Base-by-base conservation (phyloP, 2,329 filamentous ascomycete species). In the Pseudofabraea citricarpa region DNA sequence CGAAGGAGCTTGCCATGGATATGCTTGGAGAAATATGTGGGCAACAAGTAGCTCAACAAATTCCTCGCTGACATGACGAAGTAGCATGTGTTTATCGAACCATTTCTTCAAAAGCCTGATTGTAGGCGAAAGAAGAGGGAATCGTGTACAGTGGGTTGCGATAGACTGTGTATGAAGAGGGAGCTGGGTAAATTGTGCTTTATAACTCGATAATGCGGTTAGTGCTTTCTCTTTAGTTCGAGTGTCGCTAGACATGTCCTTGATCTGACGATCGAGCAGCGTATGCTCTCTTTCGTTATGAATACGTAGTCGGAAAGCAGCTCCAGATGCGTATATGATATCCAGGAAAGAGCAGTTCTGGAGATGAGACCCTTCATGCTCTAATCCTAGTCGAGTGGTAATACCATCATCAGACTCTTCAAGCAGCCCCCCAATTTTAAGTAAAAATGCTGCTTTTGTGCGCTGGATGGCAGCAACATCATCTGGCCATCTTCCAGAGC, bases 401-500 rank as follows among this genome's bases (percentile, higher is more conserved):
- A 89, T 73, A 32, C 71, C 73, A 7, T 76, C 71, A 29, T 83
- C 78, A 3, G 72, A 66, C 15, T 78, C 73, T 43, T 78, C 79
- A 3, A 96, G 68, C 4, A 93, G 66, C 41, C 79, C 74, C 9
- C 74, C 71, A 42, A 87, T 73, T 56, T 81, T 83, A 7, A 85
- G 64, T 8, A 87, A 72, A 60, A 98, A 95, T 3, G 94, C 93
- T 29, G 94, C 78, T 65, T 98, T 98, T 10, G 90, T 90, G 58
- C 90, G 81, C 63, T 98, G 93, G 44, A 97, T 95, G 5, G 91
- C 90, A 3, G 79, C 79, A 7, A 97, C 68, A 58, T 94, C 89
- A 59, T 97, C 90, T 0, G 93, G 93, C 93, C 93, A 98, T 54
- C 88, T 85, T 36, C 82, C 84, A 6, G 93, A 97, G 4, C 86